These are phyloP conservation scores for Lactifluus subvellereus DNA, from an alignment of 768 basidiomycete genomes.

Conservation along the genomic window DNA sequence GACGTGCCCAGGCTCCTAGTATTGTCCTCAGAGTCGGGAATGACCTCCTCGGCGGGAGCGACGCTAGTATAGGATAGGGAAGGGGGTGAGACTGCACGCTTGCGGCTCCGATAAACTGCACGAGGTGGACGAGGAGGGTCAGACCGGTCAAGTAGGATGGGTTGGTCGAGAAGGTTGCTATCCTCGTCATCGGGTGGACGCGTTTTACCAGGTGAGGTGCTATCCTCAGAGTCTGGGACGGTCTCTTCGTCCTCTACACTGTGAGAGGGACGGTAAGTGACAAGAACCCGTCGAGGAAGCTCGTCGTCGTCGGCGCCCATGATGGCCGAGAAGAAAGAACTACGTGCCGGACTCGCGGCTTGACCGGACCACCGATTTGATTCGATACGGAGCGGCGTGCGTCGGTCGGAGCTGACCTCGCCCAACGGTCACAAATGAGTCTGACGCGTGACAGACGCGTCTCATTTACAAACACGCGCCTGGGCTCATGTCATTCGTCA, in stretches of 20 bases:
- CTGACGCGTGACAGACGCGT: slow-evolving; percentile 23
- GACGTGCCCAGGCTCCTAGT: background rate
- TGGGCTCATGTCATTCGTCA: too few relatives aligned
- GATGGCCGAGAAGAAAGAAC: slow-evolving; percentile 8
- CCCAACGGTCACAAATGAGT: slow-evolving; percentile 22
- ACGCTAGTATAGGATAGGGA: slow-evolving; percentile 4
- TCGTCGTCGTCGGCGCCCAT: slow-evolving; percentile 26
- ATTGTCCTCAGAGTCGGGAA: slow-evolving; percentile 21
- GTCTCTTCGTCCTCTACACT: slow-evolving; percentile 16
- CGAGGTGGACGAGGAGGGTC: slow-evolving; percentile 13
- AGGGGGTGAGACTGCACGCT: slow-evolving; percentile 2
- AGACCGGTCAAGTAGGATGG: background rate
- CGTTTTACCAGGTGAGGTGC: background rate
- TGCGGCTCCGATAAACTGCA: slow-evolving; percentile 11
- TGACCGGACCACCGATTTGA: slow-evolving; percentile 9
- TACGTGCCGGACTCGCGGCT: background rate
- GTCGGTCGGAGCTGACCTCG: background rate
- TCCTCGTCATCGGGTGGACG: slow-evolving; percentile 4
- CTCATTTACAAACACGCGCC: background rate
- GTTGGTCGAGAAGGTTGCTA: background rate
- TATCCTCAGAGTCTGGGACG: slow-evolving; percentile 24
- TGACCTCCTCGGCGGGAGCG: slow-evolving; percentile 14
- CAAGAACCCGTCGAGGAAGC: slow-evolving; percentile 32
- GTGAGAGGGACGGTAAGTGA: slow-evolving; percentile 16
- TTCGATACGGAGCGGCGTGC: background rate